Evolutionary conservation across 306 rosid genomes (phyloP).

Genomic region (Adenanthera pavonina): DNA sequence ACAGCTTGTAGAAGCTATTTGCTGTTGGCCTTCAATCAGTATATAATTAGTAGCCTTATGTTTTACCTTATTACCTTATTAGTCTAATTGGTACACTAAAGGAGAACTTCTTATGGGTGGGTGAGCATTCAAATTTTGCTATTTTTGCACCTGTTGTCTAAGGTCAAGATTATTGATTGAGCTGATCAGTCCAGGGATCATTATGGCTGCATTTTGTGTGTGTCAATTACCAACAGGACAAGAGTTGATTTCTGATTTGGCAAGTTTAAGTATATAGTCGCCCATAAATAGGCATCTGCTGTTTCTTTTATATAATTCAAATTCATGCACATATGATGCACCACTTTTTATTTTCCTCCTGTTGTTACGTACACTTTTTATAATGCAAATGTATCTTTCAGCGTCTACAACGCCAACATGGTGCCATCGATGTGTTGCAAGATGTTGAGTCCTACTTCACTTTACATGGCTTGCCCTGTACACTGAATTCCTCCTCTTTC

Average conservation of each 20-base stretch:
- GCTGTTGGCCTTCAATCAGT: background rate
- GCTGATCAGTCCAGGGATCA: background rate
- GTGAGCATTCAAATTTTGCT: background rate
- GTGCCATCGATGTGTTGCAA: slow-evolving; percentile 79
- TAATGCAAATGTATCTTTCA: slow-evolving; percentile 40
- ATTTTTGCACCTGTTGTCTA: background rate
- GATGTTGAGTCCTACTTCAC: slow-evolving; percentile 59
- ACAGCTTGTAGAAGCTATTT: background rate
- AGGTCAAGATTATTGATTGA: background rate
- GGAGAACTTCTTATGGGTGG: background rate
- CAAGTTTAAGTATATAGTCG: background rate
- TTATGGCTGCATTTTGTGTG: background rate
- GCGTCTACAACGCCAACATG: slow-evolving; percentile 69
- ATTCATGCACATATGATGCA: background rate
- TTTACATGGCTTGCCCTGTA: slow-evolving; percentile 58
- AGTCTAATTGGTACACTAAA: too few species aligned
- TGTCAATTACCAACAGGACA: background rate
- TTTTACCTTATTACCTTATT: too few species aligned
- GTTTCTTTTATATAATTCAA: background rate
- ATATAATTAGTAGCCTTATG: background rate
- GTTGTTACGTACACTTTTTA: slow-evolving; percentile 19
- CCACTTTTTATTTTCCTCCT: slow-evolving; percentile 28
- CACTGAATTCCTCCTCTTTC: slow-evolving; percentile 72
- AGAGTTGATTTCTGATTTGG: background rate
- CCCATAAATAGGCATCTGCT: background rate